Percentiles rank a stretch among this genome's conserved stretches.
phyloP scores from a whole-genome alignment of 495 filamentous ascomycete species.

The Ascobolus immersus region DNA sequence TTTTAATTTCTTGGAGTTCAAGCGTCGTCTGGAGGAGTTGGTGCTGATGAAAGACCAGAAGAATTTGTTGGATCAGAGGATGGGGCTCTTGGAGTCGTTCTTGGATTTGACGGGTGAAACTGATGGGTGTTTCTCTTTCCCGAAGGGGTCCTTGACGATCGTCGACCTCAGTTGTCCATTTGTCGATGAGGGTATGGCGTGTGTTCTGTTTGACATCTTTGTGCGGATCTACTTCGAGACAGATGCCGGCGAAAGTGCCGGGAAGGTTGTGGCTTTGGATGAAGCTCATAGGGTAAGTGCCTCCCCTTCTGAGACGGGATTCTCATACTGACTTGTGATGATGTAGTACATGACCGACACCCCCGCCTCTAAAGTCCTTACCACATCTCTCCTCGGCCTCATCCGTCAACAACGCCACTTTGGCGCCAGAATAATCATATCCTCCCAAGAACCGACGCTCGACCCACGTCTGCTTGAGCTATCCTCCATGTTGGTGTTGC shows the following conservation, averaged over 20 bases:
- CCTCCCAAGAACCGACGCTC: slow-evolving; percentile 59
- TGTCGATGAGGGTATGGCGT: slow-evolving; percentile 38
- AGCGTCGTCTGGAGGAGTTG: not conserved
- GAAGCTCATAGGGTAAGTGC: slow-evolving; percentile 14
- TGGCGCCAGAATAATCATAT: slow-evolving; percentile 37
- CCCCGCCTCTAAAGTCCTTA: slow-evolving; percentile 25
- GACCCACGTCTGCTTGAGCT: slow-evolving; percentile 42
- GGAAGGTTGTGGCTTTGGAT: slow-evolving; percentile 13
- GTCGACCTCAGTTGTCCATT: slow-evolving; percentile 52
- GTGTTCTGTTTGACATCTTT: slow-evolving; percentile 42
- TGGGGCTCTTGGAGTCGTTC: slow-evolving; percentile 12
- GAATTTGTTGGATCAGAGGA: slow-evolving; percentile 7
- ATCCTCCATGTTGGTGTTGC: slow-evolving; percentile 43
- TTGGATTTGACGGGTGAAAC: slow-evolving; percentile 6
- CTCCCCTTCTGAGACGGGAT: not conserved
- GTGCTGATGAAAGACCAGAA: slow-evolving; percentile 2
- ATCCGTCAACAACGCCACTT: slow-evolving; percentile 49
- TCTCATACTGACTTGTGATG: not conserved
- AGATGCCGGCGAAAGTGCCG: slow-evolving; percentile 13
- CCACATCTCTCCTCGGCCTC: slow-evolving; percentile 31
- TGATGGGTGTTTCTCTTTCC: slow-evolving; percentile 2
- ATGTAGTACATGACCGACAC: slow-evolving; percentile 26
- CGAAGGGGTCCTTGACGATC: slow-evolving; percentile 32
- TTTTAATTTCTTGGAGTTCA: slow-evolving; percentile 9
- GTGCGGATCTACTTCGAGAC: slow-evolving; percentile 30